These are phyloP conservation scores for Gracilaria caudata DNA, from an alignment of 23 red algal genomes.

Conservation along the genomic window DNA sequence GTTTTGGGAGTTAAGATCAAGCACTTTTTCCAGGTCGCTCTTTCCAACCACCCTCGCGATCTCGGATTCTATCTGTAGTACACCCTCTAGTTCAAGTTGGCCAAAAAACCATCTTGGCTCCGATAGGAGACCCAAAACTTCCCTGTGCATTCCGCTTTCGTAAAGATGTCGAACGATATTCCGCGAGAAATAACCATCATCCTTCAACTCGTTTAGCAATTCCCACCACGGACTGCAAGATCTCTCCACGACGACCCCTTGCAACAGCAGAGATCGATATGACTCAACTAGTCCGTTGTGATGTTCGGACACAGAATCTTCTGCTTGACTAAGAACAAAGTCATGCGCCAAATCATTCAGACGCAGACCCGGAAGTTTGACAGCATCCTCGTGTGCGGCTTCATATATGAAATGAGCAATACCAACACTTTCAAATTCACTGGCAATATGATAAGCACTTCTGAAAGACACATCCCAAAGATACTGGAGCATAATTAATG, in stretches of 20 bases:
- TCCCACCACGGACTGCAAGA: too few species aligned
- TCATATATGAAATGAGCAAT: constrained; percentile 4
- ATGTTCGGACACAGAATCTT: neutral
- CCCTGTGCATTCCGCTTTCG: too few species aligned
- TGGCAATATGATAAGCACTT: neutral
- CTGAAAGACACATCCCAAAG: constrained; percentile 2
- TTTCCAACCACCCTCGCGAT: too few species aligned
- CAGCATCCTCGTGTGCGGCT: neutral
- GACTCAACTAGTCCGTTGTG: constrained; percentile 9
- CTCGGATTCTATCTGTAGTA: too few species aligned
- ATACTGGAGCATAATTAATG: neutral
- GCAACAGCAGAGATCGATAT: neutral
- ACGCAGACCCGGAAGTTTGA: constrained; percentile 13
- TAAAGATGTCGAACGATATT: too few species aligned
- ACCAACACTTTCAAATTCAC: constrained; percentile 9
- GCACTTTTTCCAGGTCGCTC: too few species aligned
- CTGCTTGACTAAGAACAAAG: neutral
- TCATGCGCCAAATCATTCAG: constrained; percentile 20
- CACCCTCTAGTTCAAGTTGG: too few species aligned
- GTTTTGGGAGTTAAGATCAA: too few species aligned
- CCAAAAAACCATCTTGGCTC: too few species aligned
- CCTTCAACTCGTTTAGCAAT: too few species aligned
- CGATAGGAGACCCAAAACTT: too few species aligned
- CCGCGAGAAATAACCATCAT: too few species aligned
- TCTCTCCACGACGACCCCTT: neutral